Percentiles rank a stretch among this genome's conserved stretches.
These are phyloP conservation scores for Monosporascus ibericus DNA, from an alignment of 2,329 filamentous ascomycete species.

Conservation along the genomic window DNA sequence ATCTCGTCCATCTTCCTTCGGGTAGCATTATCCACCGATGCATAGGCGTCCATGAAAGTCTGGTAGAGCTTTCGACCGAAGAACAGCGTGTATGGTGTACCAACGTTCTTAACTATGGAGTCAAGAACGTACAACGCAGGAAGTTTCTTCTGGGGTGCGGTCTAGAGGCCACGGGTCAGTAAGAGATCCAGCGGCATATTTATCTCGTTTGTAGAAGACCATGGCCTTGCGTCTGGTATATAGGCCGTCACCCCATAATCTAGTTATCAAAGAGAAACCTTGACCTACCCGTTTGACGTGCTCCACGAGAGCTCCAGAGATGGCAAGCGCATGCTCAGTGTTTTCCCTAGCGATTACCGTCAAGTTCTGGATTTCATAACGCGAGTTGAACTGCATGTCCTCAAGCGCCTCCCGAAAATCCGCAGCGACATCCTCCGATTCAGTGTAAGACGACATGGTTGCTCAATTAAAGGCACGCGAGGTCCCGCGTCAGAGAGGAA, in stretches of 20 bases:
- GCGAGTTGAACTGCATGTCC: slow-evolving; percentile 84
- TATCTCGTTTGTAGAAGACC: not conserved
- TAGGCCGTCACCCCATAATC: too few relatives aligned
- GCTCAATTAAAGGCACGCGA: slow-evolving; percentile 9
- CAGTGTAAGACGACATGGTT: slow-evolving; percentile 44
- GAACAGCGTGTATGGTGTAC: slow-evolving; percentile 93
- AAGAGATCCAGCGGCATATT: not conserved
- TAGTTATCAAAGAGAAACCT: slow-evolving; percentile 11
- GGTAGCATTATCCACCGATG: slow-evolving; percentile 74
- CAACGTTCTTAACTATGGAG: slow-evolving; percentile 97
- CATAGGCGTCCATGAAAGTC: slow-evolving; percentile 96
- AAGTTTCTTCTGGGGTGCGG: slow-evolving; percentile 79
- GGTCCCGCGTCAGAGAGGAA: slow-evolving; percentile 2
- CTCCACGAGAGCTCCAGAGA: slow-evolving; percentile 82
- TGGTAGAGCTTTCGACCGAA: slow-evolving; percentile 86
- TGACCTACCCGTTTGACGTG: slow-evolving; percentile 89
- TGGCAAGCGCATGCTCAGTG: slow-evolving; percentile 89
- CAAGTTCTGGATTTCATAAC: slow-evolving; percentile 93
- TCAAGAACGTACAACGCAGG: slow-evolving; percentile 97
- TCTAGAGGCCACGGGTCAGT: slow-evolving; percentile 44
- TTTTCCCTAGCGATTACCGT: slow-evolving; percentile 97
- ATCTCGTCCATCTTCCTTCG: slow-evolving; percentile 94
- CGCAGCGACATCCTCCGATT: slow-evolving; percentile 79
- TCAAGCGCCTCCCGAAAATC: slow-evolving; percentile 92
- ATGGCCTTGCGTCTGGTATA: not conserved